phyloP scores from a whole-genome alignment of 306 rosid genomes.

The Sicyos baderoa region DNA sequence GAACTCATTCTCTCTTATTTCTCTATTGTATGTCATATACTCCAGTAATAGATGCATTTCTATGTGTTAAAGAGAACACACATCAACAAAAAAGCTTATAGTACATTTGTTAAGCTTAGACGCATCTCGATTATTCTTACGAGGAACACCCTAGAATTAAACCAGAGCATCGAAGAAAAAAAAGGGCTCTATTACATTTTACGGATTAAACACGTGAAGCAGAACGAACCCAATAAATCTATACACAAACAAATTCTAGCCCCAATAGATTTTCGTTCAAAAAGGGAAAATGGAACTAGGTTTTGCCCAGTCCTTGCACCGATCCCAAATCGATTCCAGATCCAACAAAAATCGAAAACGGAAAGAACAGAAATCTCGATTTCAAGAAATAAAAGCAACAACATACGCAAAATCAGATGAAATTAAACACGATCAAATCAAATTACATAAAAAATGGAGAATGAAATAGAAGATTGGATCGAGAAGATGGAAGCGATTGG shows the following conservation, averaged over 20 bases:
- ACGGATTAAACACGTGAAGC: too few relatives aligned
- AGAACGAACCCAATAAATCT: neutral
- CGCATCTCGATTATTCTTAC: too few relatives aligned
- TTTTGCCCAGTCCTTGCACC: neutral
- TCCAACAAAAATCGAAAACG: neutral
- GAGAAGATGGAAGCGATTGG: neutral
- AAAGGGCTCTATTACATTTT: too few relatives aligned
- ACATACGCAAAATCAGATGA: neutral
- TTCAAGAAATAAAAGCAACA: neutral
- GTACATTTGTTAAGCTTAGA: too few relatives aligned
- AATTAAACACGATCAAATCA: neutral
- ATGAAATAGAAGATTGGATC: neutral
- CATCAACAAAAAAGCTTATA: too few relatives aligned
- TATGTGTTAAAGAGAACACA: too few relatives aligned
- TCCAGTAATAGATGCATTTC: too few relatives aligned
- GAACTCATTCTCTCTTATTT: too few relatives aligned
- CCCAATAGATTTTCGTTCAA: neutral
- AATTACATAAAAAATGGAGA: neutral
- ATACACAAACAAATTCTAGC: neutral
- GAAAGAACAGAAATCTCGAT: neutral
- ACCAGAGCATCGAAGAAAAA: too few relatives aligned
- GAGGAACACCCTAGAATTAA: too few relatives aligned
- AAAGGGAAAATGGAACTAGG: neutral
- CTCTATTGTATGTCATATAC: too few relatives aligned
- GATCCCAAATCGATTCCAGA: slow-evolving; percentile 2